Evolutionary conservation across 2,329 filamentous ascomycete species (phyloP).

Genomic region (Alternaria alternata): DNA sequence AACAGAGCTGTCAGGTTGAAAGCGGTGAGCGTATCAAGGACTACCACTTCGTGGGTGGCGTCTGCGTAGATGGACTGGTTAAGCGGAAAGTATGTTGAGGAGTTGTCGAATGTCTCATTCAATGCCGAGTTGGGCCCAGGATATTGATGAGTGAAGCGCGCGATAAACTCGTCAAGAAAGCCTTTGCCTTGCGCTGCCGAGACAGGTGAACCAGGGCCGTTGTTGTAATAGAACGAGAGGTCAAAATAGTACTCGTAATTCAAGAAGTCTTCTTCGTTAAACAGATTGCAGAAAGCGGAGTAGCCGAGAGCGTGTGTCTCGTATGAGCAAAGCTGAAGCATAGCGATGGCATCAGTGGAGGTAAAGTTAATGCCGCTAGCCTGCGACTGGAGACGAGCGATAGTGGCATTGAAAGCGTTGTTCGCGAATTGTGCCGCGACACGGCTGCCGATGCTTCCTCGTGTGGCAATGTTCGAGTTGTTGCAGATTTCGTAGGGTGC

Average conservation of each 20-base stretch:
- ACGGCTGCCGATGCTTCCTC: slow-evolving; percentile 38
- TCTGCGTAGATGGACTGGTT: slow-evolving; percentile 55
- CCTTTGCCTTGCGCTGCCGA: slow-evolving; percentile 45
- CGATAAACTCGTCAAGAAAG: slow-evolving; percentile 41
- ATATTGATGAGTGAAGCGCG: slow-evolving; percentile 37
- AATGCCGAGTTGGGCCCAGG: slow-evolving; percentile 30
- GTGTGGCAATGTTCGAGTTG: slow-evolving; percentile 38
- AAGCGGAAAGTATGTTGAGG: slow-evolving; percentile 54
- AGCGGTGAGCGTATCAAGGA: slow-evolving; percentile 39
- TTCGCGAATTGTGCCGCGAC: slow-evolving; percentile 33
- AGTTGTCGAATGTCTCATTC: slow-evolving; percentile 50
- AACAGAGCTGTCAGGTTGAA: slow-evolving; percentile 46
- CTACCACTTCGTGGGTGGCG: slow-evolving; percentile 55
- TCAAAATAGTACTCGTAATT: slow-evolving; percentile 58
- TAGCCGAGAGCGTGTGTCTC: slow-evolving; percentile 53
- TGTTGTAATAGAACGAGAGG: slow-evolving; percentile 50
- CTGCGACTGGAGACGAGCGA: slow-evolving; percentile 40
- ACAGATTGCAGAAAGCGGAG: slow-evolving; percentile 54
- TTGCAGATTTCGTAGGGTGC: slow-evolving; percentile 41
- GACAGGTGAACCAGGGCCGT: slow-evolving; percentile 41
- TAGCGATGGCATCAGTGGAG: slow-evolving; percentile 48
- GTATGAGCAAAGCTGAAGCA: slow-evolving; percentile 52
- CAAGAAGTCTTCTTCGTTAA: slow-evolving; percentile 54
- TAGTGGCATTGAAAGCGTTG: slow-evolving; percentile 40
- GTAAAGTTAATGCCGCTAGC: slow-evolving; percentile 41